Evolutionary conservation across 768 basidiomycete genomes (phyloP), one percentile per base, ranked within the genome.

Genomic region (Neoboletus brunneissimus): DNA sequence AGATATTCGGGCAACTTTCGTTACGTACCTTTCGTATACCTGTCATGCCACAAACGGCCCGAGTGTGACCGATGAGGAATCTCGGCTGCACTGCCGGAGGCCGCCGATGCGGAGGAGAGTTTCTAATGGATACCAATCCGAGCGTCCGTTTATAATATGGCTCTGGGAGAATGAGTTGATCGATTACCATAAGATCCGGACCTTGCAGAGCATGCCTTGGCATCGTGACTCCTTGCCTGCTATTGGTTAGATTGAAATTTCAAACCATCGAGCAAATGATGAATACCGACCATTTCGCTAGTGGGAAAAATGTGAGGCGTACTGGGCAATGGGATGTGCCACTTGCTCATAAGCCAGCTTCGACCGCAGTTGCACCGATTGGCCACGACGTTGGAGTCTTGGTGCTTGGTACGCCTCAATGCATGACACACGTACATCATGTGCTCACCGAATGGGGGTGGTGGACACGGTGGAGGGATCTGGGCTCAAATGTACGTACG

Each of bases 401-500:
- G 47, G 32, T 46, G 45, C 41, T 53, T 34, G 22, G 32, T 41
- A 12, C 20, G 48, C 51, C 60, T 51, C 49, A 23, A 41, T 18
- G 35, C 23, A 22, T 31, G 45, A 54, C 45, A 40, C 65, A 60
- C 27, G 44, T 49, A 38, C 43, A 53, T 55, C 57, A 52, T 57
- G 35, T 44, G 54, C 12, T 35, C n/a, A 15, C 7, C 16, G 27
- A 47, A 46, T 42, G 48, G 23, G 55, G 47, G 44, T 56, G 47
- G 52, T 51, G 56, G 32, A 37, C 27, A 27, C 27, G 27, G 27
- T 27, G 27, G 27, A 18, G 51, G 29, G 31, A 57, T 42, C 63
- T 58, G 38, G 59, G 13, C 53, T 49, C 32, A 15, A 34, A 51
- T 38, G 54, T 64, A 65, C 64, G 60, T 67, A 67, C 34, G 52